A percentile compares a stretch with the other conserved stretches of the same genome.
Evolutionary conservation across 345 rosid species (phyloP).

Genomic region (Salix caprea): DNA sequence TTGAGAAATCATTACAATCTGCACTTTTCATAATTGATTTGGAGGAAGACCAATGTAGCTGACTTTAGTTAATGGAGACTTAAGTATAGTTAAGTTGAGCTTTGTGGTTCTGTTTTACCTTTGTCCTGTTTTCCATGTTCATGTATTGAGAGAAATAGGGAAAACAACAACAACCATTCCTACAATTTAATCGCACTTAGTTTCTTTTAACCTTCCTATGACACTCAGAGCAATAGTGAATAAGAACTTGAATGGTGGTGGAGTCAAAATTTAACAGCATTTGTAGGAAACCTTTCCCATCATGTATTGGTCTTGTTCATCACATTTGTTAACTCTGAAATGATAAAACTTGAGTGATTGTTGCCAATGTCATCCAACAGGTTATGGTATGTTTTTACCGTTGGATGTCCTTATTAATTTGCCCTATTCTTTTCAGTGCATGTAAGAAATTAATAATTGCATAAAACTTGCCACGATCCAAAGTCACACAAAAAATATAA

Average conservation of each 20-base stretch:
- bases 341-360: too few species aligned
- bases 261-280: too few species aligned
- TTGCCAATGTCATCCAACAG: not conserved
- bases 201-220: not conserved
- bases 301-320: too few species aligned
- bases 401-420: not conserved
- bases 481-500: too few species aligned
- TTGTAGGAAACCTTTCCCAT: too few species aligned
- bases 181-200: not conserved
- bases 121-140: not conserved
- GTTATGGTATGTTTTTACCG: not conserved
- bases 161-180: not conserved
- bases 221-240: not conserved
- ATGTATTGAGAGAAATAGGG: not conserved
- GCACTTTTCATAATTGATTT: not conserved
- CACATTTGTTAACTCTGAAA: too few species aligned
- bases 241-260: too few species aligned
- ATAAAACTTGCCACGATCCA: too few species aligned
- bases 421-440: not conserved
- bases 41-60: not conserved
- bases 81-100: not conserved
- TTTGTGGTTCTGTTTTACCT: not conserved
- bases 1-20: not conserved
- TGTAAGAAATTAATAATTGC: not conserved
- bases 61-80: not conserved